Conservation (phyloP, 805 yeast species). For the Lipomyces yamanashiensis region DNA sequence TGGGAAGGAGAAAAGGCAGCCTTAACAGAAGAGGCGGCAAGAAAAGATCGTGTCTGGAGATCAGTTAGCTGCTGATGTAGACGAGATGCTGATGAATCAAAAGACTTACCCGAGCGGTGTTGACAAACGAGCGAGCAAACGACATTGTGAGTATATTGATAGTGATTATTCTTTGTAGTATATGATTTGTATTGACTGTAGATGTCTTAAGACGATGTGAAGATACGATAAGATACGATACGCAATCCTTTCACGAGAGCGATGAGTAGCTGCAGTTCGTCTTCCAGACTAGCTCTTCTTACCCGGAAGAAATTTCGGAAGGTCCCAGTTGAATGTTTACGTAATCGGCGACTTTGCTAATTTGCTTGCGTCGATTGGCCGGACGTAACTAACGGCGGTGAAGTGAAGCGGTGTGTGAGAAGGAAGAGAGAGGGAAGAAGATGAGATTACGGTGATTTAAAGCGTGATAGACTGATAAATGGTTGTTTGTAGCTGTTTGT, state of each 20-base stretch:
- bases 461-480: too few relatives aligned
- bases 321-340: neutral
- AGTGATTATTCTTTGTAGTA: neutral
- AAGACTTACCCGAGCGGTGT: slow-evolving; percentile 22
- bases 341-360: neutral
- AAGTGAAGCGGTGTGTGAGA: too few relatives aligned
- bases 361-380: slow-evolving; percentile 4
- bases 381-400: neutral
- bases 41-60: slow-evolving; percentile 17
- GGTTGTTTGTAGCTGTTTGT: too few relatives aligned
- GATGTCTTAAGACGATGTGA: neutral
- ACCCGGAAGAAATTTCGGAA: slow-evolving; percentile 7
- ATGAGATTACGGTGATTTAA: too few relatives aligned
- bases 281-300: neutral
- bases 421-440: too few relatives aligned
- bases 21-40: slow-evolving; percentile 17
- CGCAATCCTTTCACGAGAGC: neutral
- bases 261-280: neutral
- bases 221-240: neutral
- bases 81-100: neutral
- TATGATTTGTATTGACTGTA: neutral
- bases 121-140: slow-evolving; percentile 18
- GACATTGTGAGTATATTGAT: slow-evolving; percentile 13
- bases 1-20: slow-evolving; percentile 9
- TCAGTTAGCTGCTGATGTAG: neutral